Percentiles rank a stretch among this genome's conserved stretches.
Conservation (phyloP, 768 basidiomycete species). For the Suillus variegatus region DNA sequence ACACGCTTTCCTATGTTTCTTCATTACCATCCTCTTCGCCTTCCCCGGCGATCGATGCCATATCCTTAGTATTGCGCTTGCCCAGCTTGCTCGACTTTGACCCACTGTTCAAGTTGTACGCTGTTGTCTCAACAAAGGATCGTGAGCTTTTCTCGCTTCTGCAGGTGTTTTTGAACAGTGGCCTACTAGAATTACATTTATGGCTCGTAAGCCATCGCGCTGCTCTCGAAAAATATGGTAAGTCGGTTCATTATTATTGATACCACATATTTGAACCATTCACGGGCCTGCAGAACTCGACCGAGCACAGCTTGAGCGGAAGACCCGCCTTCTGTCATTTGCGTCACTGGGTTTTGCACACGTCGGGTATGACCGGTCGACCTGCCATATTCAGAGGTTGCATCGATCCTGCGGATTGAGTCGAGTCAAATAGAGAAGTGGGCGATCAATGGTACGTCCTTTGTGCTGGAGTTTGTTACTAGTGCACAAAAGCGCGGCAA, state of each 20-base stretch:
- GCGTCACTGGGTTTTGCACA: too few species aligned
- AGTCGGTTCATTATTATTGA: constrained; percentile 18
- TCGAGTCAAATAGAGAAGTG: too few species aligned
- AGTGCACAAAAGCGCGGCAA: too few species aligned
- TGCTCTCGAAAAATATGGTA: constrained; percentile 58
- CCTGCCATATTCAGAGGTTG: too few species aligned
- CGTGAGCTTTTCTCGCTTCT: constrained; percentile 77
- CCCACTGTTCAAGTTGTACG: constrained; percentile 73
- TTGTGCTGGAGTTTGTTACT: too few species aligned
- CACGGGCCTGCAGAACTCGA: constrained; percentile 49
- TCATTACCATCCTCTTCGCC: constrained; percentile 58
- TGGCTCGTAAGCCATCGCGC: constrained; percentile 59
- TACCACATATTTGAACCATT: background rate
- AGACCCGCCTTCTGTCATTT: constrained; percentile 74
- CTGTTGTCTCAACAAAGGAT: constrained; percentile 62
- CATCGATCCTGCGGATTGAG: too few species aligned
- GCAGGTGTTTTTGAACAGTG: constrained; percentile 69
- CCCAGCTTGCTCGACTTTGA: constrained; percentile 81
- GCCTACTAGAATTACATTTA: constrained; percentile 57
- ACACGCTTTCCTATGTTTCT: constrained; percentile 59
- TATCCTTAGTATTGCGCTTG: constrained; percentile 64
- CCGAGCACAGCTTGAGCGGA: constrained; percentile 61
- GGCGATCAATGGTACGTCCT: too few species aligned
- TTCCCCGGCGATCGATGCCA: constrained; percentile 57
- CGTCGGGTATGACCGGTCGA: too few species aligned